Conservation (phyloP, 192 early-diverging fungal species). For the Coemansia furcata region DNA sequence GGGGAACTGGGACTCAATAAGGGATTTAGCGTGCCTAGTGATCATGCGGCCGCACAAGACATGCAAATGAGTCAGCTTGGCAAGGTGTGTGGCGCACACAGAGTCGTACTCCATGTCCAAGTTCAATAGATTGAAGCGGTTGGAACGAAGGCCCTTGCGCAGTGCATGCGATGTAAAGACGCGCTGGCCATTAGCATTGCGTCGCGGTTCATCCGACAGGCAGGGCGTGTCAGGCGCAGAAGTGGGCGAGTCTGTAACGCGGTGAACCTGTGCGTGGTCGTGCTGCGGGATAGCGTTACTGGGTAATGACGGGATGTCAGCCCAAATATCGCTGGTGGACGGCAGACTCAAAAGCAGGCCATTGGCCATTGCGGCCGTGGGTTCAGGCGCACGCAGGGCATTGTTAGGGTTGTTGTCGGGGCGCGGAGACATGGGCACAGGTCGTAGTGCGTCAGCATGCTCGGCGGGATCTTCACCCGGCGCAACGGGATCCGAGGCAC, state of each 20-base stretch:
- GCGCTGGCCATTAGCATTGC: conserved; percentile 14
- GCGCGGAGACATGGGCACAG: conserved; percentile 1
- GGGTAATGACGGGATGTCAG: conserved; percentile 38
- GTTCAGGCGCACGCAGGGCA: background rate
- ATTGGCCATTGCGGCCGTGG: background rate
- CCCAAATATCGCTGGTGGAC: conserved; percentile 41
- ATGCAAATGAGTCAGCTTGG: conserved; percentile 39
- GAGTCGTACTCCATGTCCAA: conserved; percentile 54
- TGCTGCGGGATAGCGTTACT: conserved; percentile 22
- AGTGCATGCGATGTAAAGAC: conserved; percentile 48
- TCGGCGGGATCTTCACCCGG: conserved; percentile 4
- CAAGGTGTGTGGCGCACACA: conserved; percentile 43
- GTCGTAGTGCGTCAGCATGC: background rate
- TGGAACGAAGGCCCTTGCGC: conserved; percentile 41
- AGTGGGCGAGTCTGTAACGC: conserved; percentile 15
- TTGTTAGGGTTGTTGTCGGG: background rate
- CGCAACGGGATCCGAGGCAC: conserved; percentile 18
- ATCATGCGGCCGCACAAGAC: conserved; percentile 48
- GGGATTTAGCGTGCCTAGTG: conserved; percentile 48
- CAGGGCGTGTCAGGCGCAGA: conserved; percentile 37
- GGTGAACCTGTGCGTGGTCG: background rate
- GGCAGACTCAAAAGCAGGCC: conserved; percentile 20
- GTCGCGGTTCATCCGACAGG: conserved; percentile 9
- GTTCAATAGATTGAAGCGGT: conserved; percentile 48
- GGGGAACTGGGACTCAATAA: conserved; percentile 50